A percentile compares a stretch with the other conserved stretches of the same genome.
These are phyloP conservation scores for Blastosporella zonata DNA, from an alignment of 1,284 basidiomycete species.

Conservation along the genomic window DNA sequence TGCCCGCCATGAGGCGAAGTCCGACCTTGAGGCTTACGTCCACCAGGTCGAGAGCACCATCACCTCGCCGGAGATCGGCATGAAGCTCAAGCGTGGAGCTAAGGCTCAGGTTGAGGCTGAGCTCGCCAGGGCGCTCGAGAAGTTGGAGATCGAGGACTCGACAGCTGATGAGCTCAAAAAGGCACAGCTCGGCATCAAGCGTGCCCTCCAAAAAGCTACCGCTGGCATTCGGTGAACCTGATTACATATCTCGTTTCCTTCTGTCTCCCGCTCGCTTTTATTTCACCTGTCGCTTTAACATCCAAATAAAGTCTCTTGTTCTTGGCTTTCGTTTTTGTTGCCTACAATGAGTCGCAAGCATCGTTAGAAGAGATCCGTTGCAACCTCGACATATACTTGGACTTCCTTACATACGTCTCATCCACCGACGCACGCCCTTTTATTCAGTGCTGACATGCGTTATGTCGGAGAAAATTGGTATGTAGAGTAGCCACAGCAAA, in stretches of 20 bases:
- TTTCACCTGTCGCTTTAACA: constrained; percentile 12
- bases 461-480: too few relatives aligned
- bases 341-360: neutral
- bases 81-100: constrained; percentile 96
- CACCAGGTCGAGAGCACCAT: constrained; percentile 93
- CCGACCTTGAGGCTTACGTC: constrained; percentile 93
- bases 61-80: constrained; percentile 90
- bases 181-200: constrained; percentile 89
- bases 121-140: constrained; percentile 94
- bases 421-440: too few relatives aligned
- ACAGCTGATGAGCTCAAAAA: constrained; percentile 91
- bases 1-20: constrained; percentile 93
- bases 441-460: too few relatives aligned
- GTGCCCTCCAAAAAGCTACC: constrained; percentile 94
- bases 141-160: constrained; percentile 93
- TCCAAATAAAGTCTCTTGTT: constrained; percentile 13
- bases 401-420: too few relatives aligned
- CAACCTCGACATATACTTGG: neutral
- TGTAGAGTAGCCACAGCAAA: too few relatives aligned
- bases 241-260: constrained; percentile 21
- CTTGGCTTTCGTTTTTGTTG: neutral
- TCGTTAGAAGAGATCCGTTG: neutral
- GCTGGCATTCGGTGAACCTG: constrained; percentile 71
- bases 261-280: constrained; percentile 22
- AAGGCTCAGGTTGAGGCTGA: constrained; percentile 92